phyloP scores from a whole-genome alignment of 345 rosid species.

The Murraya koenigii region DNA sequence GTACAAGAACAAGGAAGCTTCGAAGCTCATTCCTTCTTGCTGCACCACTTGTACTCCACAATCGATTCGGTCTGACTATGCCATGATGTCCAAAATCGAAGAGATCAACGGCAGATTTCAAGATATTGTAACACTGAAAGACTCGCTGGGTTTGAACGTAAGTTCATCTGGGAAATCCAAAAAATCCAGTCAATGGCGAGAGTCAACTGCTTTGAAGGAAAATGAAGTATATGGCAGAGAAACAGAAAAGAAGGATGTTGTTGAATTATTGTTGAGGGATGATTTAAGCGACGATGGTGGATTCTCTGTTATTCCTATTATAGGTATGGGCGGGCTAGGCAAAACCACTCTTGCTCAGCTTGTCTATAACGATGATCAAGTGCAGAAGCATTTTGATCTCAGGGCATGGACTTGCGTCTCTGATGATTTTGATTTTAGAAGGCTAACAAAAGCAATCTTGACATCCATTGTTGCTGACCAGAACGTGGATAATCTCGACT shows the following conservation, averaged over 20 bases:
- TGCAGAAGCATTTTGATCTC: constrained; percentile 5
- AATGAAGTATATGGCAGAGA: constrained; percentile 23
- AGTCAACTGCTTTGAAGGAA: constrained; percentile 9
- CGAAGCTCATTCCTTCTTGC: background rate
- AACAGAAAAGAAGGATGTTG: constrained; percentile 4
- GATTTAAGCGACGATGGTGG: too few species aligned
- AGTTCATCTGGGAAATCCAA: background rate
- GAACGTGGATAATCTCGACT: background rate
- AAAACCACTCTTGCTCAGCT: constrained; percentile 25
- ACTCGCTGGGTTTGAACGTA: background rate
- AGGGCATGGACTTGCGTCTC: constrained; percentile 17
- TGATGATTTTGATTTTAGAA: constrained; percentile 1
- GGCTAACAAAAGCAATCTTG: background rate
- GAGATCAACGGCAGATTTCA: constrained; percentile 2
- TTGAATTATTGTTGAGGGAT: background rate
- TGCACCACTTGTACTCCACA: background rate
- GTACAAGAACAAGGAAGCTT: background rate
- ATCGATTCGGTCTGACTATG: background rate
- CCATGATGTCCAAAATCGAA: background rate
- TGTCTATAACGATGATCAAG: constrained; percentile 5
- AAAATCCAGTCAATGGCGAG: background rate
- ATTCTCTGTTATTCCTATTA: constrained; percentile 13
- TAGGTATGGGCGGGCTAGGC: constrained; percentile 23
- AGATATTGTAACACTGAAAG: background rate
- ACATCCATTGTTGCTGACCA: background rate